phyloP scores from a whole-genome alignment of 1,284 basidiomycete genomes.

The Rhodotorula sp. region DNA sequence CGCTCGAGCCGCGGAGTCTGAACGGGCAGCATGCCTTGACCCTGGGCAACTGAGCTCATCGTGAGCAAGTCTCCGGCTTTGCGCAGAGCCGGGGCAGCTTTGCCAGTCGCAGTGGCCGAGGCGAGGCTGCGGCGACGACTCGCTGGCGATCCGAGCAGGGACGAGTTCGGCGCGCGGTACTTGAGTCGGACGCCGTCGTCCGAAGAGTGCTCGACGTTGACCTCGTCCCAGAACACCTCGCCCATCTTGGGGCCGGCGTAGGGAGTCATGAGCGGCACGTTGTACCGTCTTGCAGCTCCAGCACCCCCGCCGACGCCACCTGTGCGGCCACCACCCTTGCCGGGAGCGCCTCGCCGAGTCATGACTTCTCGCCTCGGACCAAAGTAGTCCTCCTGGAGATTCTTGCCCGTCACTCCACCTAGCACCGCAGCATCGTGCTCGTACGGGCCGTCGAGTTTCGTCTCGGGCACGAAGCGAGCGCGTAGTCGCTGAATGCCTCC shows the following conservation, averaged over 20 bases:
- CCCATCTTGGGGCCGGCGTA: conserved; percentile 46
- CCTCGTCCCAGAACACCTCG: conserved; percentile 37
- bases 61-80: conserved; percentile 38
- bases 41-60: conserved; percentile 36
- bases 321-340: neutral
- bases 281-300: neutral
- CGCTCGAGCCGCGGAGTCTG: conserved; percentile 37
- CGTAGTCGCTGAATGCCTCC: conserved; percentile 85
- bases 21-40: neutral
- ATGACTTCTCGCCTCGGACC: conserved; percentile 1
- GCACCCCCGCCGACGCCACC: neutral
- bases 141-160: conserved; percentile 20
- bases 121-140: neutral
- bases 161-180: conserved; percentile 35
- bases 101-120: neutral
- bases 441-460: conserved; percentile 16
- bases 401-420: conserved; percentile 34
- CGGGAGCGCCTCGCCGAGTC: neutral
- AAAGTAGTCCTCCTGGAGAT: conserved; percentile 49
- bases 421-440: neutral
- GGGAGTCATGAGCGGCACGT: conserved; percentile 40
- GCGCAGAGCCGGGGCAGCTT: conserved; percentile 17
- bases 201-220: conserved; percentile 3
- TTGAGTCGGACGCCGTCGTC: conserved; percentile 32
- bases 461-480: conserved; percentile 62